Base-by-base conservation (phyloP, 495 filamentous ascomycete species). In the Aspergillus panamensis region DNA sequence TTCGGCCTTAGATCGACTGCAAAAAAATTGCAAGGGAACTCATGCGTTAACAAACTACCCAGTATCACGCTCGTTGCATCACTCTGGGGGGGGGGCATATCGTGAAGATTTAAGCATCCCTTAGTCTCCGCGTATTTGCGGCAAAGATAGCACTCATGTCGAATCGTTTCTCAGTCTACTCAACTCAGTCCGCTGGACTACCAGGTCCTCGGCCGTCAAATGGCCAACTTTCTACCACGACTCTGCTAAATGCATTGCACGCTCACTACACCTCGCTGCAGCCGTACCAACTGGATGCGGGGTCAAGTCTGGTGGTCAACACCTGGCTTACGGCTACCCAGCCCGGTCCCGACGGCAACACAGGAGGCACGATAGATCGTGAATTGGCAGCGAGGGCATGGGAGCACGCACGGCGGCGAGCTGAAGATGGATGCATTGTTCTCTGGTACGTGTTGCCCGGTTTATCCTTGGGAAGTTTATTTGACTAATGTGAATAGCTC, bases 381-480 rank as follows among this genome's bases (percentile, higher is more conserved):
- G 86, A 89, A 20, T 66, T 98, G 53, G 90, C 88, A 1, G 78
- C 84, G 14, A 82, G 90, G 66, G 94, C 92, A 29, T 98, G 94
- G 94, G 94, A 98, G 74, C 94, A 98, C 82, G 94, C 95, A 52
- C 82, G 94, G 61, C 82, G 94, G 47, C 83, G 94, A 75, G 94
- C 94, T 39, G 94, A 98, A 69, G 94, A 98, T 77, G 93, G 91
- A 12, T 96, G 92, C 66, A 90, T 98, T 59, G 77, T 96, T 52
- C 73, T 98, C 61, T 86, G 88, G 92, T 96, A 77, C 62, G 82
- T 58, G 8, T 39, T 45, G 1, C 10, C 1, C n/a, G 1, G 20
- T 17, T 47, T 14, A 32, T 8, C 30, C n/a, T 16, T 8, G 2
- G 29, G 20, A n/a, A 19, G 16, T 5, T 8, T 45, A n/a, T 31